Percentiles rank a stretch among this genome's conserved stretches.
These are phyloP conservation scores for Parvularia atlantis DNA, from an alignment of 78 protist genomes.

Conservation along the genomic window DNA sequence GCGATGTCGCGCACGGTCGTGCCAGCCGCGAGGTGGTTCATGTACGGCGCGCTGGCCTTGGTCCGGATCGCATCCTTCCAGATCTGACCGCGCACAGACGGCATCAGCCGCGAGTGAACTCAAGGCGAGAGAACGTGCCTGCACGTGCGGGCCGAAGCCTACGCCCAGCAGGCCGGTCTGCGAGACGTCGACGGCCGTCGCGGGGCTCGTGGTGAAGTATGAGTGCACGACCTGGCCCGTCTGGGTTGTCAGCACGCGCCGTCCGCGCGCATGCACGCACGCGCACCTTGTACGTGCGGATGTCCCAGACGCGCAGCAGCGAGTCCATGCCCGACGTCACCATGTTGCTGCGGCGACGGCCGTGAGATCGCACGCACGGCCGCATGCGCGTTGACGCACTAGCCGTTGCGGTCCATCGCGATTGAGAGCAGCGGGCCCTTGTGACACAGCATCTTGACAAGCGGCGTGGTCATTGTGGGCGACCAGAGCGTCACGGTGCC, in stretches of 20 bases:
- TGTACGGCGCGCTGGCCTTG: constrained; percentile 40
- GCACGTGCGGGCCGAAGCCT: constrained; percentile 36
- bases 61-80: constrained; percentile 39
- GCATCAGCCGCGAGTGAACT: background rate
- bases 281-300: constrained; percentile 62
- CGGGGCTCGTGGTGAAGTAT: constrained; percentile 43
- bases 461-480: constrained; percentile 64
- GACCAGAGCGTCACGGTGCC: constrained; percentile 78
- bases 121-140: background rate
- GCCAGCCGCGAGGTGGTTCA: constrained; percentile 21
- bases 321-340: constrained; percentile 67
- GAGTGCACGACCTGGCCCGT: constrained; percentile 60
- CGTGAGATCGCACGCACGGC: background rate
- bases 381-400: background rate
- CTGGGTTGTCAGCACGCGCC: constrained; percentile 88
- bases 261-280: background rate
- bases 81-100: constrained; percentile 5
- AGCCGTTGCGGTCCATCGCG: constrained; percentile 54
- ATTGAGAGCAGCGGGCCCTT: constrained; percentile 33
- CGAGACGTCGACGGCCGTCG: constrained; percentile 41
- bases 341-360: constrained; percentile 26
- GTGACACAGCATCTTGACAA: constrained; percentile 71
- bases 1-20: constrained; percentile 6
- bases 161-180: constrained; percentile 79
- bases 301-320: constrained; percentile 83